phyloP scores from a whole-genome alignment of 345 rosid species.

The Cardamine chenopodiifolia region DNA sequence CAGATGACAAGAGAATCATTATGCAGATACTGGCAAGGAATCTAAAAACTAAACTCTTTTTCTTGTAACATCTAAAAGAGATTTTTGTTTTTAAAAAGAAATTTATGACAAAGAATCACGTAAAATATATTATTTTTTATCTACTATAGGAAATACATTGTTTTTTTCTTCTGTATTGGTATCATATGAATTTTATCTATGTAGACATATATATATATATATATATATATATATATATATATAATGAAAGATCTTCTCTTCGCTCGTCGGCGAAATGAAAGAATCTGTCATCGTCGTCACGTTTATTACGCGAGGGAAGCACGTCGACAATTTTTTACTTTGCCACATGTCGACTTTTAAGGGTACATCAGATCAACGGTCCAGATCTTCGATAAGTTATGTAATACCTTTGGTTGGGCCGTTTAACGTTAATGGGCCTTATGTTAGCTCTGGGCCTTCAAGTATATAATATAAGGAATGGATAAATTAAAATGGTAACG shows the following conservation, averaged over 20 bases:
- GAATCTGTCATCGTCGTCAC: conserved; percentile 15
- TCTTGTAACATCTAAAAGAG: background rate
- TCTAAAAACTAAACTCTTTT: background rate
- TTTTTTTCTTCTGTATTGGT: background rate
- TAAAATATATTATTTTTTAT: background rate
- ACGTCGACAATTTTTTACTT: conserved; percentile 18
- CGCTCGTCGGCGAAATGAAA: background rate
- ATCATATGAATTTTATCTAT: background rate
- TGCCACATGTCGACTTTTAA: background rate
- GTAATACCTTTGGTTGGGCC: background rate
- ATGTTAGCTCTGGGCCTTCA: background rate
- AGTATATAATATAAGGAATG: background rate
- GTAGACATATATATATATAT: too few relatives aligned
- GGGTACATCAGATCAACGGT: background rate
- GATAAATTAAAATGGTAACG: background rate
- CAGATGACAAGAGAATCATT: background rate
- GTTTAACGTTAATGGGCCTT: background rate
- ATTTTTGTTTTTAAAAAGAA: too few relatives aligned
- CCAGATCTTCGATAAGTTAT: background rate
- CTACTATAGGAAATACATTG: too few relatives aligned
- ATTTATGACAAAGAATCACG: background rate
- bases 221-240: background rate
- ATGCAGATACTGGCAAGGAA: background rate
- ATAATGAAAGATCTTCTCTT: conserved; percentile 11
- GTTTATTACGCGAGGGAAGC: conserved; percentile 31